Evolutionary conservation across 75 land plant species (phyloP), one percentile per base, ranked within the genome.

Genomic region (Larix kaempferi): DNA sequence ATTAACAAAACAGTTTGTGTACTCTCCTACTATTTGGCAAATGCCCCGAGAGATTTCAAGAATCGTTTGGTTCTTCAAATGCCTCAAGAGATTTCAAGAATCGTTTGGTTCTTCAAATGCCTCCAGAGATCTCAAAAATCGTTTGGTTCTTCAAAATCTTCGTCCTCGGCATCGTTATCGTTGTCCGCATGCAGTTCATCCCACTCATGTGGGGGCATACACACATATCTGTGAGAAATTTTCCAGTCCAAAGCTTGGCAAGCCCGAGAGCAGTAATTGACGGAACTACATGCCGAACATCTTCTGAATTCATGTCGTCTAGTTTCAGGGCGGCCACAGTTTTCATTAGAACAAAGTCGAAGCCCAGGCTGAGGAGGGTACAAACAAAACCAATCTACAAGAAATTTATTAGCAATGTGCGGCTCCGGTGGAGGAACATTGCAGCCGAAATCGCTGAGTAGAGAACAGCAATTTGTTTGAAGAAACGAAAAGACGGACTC

Each of bases 181-280:
- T 81, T 84, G n/a, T 76, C 84, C 3, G 82, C 90, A 16, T 78
- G 77, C 7, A 60, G n/a, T 7, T 60, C 62, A 7, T 60, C 62
- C 98, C 98, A 95, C 67, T 87, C 80, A 59, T 89, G 91, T 71
- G 81, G 77, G 37, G 98, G 96, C 13, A 80, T 79, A 79, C 98
- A 95, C 73, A 87, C 90, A 37, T 59, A 82, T 78, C 92, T 91
- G 64, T 95, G 98, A 26, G 86, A 61, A 27, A 86, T 35, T 82
- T 93, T 92, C 98, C 98, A 95, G 62, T 95, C 93, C 21, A 92
- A 77, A 37, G 98, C 98, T 78, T 95, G 98, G 59, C 98, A 95
- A 1, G 95, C 98, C 8, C 98, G 82, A 0, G 98, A 95, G 83
- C 98, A 95, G 83, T 95, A 95, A 61, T 95, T 95, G 29, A 93